Base-by-base conservation (phyloP, 2,329 filamentous ascomycete species). In the Atkinsonella texensis region DNA sequence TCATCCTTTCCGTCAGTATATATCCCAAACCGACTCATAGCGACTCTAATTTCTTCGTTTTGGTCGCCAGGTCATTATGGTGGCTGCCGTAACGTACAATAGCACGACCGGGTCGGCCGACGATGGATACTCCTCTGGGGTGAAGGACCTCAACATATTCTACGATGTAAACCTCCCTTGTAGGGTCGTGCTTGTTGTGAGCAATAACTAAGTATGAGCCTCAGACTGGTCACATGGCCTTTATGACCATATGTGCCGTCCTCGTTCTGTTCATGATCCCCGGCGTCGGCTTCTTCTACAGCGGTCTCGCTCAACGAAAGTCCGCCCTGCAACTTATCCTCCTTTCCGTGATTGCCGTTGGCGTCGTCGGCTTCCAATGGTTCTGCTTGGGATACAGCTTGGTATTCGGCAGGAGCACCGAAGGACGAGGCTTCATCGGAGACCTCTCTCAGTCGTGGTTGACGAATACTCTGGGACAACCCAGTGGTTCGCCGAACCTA, bases 341-440 rank as follows among this genome's bases (percentile, higher is more conserved):
- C 77, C 77, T 95, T 4, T 87, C 87, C 13, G 79, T 95, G 72
- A 84, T 95, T 72, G 84, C 87, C 15, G 80, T 85, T 4, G 86
- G 81, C 11, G 81, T 94, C 57, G 81, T 89, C 54, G 84, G 82
- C 48, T 94, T 95, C 70, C 88, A 95, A 65, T 95, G 89, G 89
- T 95, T 94, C 74, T 91, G 95, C 74, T 95, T 89, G 89, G 89
- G 89, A 46, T 95, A 91, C 68, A 91, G 86, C 11, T 73, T 95
- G 49, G 78, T 87, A 56, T 95, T 94, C 69, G 89, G 87, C 7
- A 87, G 89, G 68, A 80, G 48, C n/a, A 49, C 48, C 13, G 13
- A 80, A 20, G 87, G 87, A 53, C 85, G 84, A 59, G 75, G 75
- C 57, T 95, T 82, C 72, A 84, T 95, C 54, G 89, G 89, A 45